Evolutionary conservation across 2,329 filamentous ascomycete species (phyloP), one percentile per base, ranked within the genome.

Genomic region (Nemania sp.): DNA sequence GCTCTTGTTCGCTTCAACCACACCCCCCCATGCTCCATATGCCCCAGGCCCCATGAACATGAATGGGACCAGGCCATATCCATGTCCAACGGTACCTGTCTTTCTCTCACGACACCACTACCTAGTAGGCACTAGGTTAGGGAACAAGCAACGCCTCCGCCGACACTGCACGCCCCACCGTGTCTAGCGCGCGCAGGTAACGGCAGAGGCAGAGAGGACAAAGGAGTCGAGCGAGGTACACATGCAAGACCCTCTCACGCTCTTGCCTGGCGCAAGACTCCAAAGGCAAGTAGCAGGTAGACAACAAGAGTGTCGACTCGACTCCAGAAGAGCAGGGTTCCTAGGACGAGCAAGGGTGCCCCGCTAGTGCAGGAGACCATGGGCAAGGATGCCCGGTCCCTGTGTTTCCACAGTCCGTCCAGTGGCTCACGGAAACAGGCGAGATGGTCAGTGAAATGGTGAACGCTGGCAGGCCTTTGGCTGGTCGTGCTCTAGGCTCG

Each of bases 221-320:
- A 59, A 35, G 41, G 60, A 35, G 29, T 55, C 45, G 47, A 51
- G 47, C 8, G 2, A 67, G 55, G 64, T 69, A 69, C 70, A 72
- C 71, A 73, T 69, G 69, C 74, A 74, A 67, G 67, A 64, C 67
- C 72, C 72, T 72, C 72, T 61, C 64, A 60, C 63, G 32, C 43
- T 56, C 38, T 32, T 45, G n/a, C 51, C 24, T 51, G 41, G 62
- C 53, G 49, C 62, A 32, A 58, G 54, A 58, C 20, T 58, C n/a
- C 22, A 43, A 38, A 49, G 58, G 29, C 27, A 6, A 53, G 49
- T 24, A 56, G 61, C n/a, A n/a, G n/a, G n/a, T n/a, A n/a, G n/a
- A n/a, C n/a, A n/a, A 61, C 61, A 24, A 64, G 38, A 61, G 52
- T n/a, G n/a, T n/a, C n/a, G n/a, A n/a, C n/a, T 43, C 61, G 41